Conservation (phyloP, 106 monocot species). For the Allium cepa region DNA sequence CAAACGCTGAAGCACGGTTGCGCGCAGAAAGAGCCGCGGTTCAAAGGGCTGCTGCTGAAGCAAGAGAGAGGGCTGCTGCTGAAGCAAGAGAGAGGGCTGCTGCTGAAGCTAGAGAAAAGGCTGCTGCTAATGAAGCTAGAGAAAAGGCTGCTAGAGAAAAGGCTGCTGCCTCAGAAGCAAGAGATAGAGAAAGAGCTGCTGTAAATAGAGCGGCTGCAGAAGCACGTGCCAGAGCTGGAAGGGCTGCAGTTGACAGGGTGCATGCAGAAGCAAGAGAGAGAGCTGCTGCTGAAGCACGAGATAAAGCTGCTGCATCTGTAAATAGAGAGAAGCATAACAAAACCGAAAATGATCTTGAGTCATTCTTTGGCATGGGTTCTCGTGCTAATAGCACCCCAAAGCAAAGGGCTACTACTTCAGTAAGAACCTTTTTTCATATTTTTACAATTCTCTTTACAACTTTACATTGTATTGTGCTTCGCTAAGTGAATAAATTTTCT, state of each 20-base stretch:
- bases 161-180: slow-evolving; percentile 10
- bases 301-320: slow-evolving; percentile 25
- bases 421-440: slow-evolving; percentile 12
- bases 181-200: slow-evolving; percentile 41
- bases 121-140: slow-evolving; percentile 20
- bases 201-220: slow-evolving; percentile 67
- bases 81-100: slow-evolving; percentile 44
- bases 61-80: slow-evolving; percentile 56
- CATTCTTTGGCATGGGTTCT: slow-evolving; percentile 70
- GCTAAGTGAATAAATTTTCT: slow-evolving; percentile 9
- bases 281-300: slow-evolving; percentile 42
- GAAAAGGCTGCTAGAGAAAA: slow-evolving; percentile 19
- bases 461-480: background rate
- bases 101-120: slow-evolving; percentile 31
- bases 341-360: slow-evolving; percentile 79
- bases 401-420: slow-evolving; percentile 51
- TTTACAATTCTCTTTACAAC: background rate
- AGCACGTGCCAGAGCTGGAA: slow-evolving; percentile 49
- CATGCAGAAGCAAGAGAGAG: slow-evolving; percentile 55
- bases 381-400: slow-evolving; percentile 78
- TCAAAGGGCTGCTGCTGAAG: slow-evolving; percentile 54
- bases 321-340: slow-evolving; percentile 49
- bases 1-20: slow-evolving; percentile 39
- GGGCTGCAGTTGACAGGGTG: slow-evolving; percentile 52
- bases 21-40: slow-evolving; percentile 62